Conservation (phyloP, 2,329 filamentous ascomycete species). For the Aspergillus neoniger region DNA sequence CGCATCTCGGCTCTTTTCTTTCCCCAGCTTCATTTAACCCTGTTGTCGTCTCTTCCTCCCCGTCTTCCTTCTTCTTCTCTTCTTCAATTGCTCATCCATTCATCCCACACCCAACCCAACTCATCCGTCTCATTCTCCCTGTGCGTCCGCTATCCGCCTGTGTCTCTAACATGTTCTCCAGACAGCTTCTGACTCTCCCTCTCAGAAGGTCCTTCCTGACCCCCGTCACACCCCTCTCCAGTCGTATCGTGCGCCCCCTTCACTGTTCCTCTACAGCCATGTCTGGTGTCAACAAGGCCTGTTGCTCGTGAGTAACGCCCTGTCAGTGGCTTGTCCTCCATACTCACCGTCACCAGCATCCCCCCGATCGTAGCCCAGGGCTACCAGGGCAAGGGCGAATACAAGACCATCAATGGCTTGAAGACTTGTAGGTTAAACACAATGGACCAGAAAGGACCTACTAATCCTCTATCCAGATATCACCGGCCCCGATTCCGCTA, state of each 20-base stretch:
- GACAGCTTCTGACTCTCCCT: conserved; percentile 27
- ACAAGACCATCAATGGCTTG: conserved; percentile 60
- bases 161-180: conserved; percentile 18
- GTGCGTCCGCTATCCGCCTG: background rate
- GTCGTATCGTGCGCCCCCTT: conserved; percentile 15
- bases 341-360: conserved; percentile 32
- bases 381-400: conserved; percentile 61
- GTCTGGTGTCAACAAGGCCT: conserved; percentile 48
- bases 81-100: background rate
- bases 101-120: background rate
- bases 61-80: background rate
- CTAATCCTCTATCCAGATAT: conserved; percentile 44
- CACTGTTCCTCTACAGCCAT: conserved; percentile 33
- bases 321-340: background rate
- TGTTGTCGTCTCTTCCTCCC: background rate
- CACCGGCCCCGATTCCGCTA: conserved; percentile 58
- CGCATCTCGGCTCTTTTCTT: too few species aligned
- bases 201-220: conserved; percentile 25
- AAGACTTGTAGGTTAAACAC: conserved; percentile 56
- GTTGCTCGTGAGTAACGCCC: conserved; percentile 44
- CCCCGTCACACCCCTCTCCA: conserved; percentile 12
- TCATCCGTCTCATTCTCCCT: background rate
- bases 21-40: too few species aligned
- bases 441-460: background rate
- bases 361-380: conserved; percentile 45